These are phyloP conservation scores for Colletotrichum sp. DNA, from an alignment of 2,329 filamentous ascomycete genomes.

Conservation along the genomic window DNA sequence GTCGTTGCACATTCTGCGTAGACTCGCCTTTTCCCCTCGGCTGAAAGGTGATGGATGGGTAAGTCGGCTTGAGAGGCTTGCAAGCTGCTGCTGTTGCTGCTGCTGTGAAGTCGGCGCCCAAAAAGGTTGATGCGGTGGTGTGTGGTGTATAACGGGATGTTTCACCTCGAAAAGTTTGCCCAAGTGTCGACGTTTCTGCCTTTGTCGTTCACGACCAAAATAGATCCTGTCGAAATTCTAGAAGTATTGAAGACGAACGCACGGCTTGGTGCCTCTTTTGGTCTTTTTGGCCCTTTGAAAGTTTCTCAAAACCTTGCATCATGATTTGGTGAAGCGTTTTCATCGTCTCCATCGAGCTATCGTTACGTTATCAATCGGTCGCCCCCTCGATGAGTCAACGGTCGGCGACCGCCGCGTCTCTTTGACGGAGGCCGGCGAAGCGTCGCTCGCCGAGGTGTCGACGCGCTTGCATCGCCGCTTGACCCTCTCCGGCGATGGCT, in stretches of 20 bases:
- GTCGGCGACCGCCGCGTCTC: slow-evolving; percentile 9
- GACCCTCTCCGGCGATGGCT: neutral
- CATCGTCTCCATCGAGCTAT: neutral
- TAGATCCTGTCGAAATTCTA: slow-evolving; percentile 7
- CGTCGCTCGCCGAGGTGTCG: neutral
- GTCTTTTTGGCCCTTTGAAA: neutral
- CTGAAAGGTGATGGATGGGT: neutral
- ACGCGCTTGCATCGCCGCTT: neutral
- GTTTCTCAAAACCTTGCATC: neutral
- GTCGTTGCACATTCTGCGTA: slow-evolving; percentile 55
- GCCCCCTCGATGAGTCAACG: neutral
- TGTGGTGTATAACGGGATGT: slow-evolving; percentile 5
- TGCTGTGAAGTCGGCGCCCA: neutral
- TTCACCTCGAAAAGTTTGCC: slow-evolving; percentile 11
- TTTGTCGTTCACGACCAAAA: slow-evolving; percentile 18
- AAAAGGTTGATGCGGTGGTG: neutral
- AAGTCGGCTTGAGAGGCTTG: neutral
- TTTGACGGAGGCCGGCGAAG: slow-evolving; percentile 13
- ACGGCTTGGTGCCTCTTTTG: slow-evolving; percentile 1
- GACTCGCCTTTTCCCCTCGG: neutral
- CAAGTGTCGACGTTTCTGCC: neutral
- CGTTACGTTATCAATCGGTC: slow-evolving; percentile 10
- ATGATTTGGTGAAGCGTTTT: neutral
- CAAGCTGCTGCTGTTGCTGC: neutral
- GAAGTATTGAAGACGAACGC: slow-evolving; percentile 14